These are phyloP conservation scores for Aspergillus caelatus DNA, from an alignment of 2,329 filamentous ascomycete genomes.

Conservation along the genomic window DNA sequence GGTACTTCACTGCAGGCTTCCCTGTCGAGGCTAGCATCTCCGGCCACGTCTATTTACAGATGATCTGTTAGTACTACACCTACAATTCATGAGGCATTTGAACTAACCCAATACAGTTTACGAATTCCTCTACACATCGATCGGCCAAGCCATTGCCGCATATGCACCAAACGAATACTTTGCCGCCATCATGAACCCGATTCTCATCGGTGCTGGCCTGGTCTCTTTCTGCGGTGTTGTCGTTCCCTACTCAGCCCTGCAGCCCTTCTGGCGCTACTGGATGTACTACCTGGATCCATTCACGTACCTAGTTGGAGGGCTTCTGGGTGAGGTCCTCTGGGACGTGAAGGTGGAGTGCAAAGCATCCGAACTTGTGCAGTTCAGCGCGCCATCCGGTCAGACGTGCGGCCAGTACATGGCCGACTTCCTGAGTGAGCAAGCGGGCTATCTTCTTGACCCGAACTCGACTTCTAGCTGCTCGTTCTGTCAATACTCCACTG, in stretches of 20 bases:
- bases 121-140: slow-evolving; percentile 46
- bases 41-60: slow-evolving; percentile 44
- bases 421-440: slow-evolving; percentile 29
- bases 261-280: slow-evolving; percentile 48
- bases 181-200: slow-evolving; percentile 60
- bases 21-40: slow-evolving; percentile 34
- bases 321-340: slow-evolving; percentile 42
- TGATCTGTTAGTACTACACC: slow-evolving; percentile 35
- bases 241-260: slow-evolving; percentile 40
- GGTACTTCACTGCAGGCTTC: slow-evolving; percentile 62
- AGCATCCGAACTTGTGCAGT: slow-evolving; percentile 34
- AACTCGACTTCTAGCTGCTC: slow-evolving; percentile 31
- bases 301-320: slow-evolving; percentile 45
- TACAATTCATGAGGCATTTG: not conserved
- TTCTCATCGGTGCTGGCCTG: slow-evolving; percentile 53
- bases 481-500: slow-evolving; percentile 35
- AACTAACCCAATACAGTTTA: slow-evolving; percentile 37
- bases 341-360: slow-evolving; percentile 43
- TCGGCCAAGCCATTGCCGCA: slow-evolving; percentile 56
- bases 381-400: slow-evolving; percentile 30
- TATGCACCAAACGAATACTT: slow-evolving; percentile 65
- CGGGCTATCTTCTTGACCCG: slow-evolving; percentile 34
- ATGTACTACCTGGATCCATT: slow-evolving; percentile 50
- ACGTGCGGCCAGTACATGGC: slow-evolving; percentile 40
- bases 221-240: slow-evolving; percentile 45